Base-by-base conservation (phyloP, 1,284 basidiomycete genomes). In the Laetiporus sulphureus region DNA sequence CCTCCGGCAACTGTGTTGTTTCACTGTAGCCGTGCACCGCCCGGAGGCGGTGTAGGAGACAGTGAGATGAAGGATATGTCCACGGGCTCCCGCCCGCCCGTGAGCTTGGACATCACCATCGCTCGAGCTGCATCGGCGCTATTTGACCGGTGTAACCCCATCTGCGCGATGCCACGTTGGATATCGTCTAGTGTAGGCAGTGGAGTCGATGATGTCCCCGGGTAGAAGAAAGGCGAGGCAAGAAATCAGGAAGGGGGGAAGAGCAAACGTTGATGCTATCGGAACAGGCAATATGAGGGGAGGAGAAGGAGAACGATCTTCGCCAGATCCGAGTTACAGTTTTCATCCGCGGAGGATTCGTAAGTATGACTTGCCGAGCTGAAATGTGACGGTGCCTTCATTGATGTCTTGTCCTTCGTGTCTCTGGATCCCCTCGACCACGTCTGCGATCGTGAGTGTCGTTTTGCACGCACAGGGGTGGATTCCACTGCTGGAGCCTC, bases 1-100 rank as follows among this genome's bases (percentile, higher is more conserved):
- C 83, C 84, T 3, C 83, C 85, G 1, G 85, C 73, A 13, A 88
- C 77, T 11, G 86, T 90, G 55, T 89, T 88, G 55, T 82, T 89
- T 44, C 86, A 72, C 44, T 65, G 67, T 16, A 88, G 64, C 48
- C 71, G 72, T 8, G 60, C 66, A 3, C 64, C 60, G 19, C 63
- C 64, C 16, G 77, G 71, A 5, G 77, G 73, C 8, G 61, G 50
- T 1, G 75, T 72, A n/a, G 72, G 56, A 5, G 71, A 61, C n/a
- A 54, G 67, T 18, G 60, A 53, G 35, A 53, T 48, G 36, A 56
- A 55, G 0, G 53, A 46, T 5, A 51, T 35, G 44, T 82, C 77
- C 48, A 79, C 72, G 4, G 67, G 67, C 48, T 79, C 75, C 25
- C 71, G 69, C 25, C 77, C 79, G 18, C 79, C 78, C 1, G 79